These are phyloP conservation scores for Mycosarcoma maydis DNA, from an alignment of 1,284 basidiomycete species.

Conservation along the genomic window DNA sequence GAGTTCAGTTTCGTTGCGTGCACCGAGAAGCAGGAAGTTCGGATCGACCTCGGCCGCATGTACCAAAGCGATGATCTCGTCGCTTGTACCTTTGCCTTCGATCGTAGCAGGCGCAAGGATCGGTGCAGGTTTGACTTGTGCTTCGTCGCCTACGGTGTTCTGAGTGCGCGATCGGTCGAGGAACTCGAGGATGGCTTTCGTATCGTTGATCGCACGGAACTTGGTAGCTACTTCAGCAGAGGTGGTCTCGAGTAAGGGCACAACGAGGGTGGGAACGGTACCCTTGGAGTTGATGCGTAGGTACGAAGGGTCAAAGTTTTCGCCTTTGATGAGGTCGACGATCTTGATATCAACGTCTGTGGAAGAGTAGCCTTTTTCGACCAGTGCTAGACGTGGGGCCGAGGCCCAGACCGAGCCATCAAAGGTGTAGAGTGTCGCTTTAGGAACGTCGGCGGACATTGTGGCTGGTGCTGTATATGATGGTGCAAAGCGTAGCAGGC, in stretches of 20 bases:
- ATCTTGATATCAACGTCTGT: conserved; percentile 58
- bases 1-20: conserved; percentile 66
- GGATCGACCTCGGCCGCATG: conserved; percentile 72
- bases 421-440: conserved; percentile 56
- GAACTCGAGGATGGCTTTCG: conserved; percentile 81
- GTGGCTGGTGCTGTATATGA: too few species aligned
- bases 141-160: conserved; percentile 73
- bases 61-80: conserved; percentile 74
- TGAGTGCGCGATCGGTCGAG: conserved; percentile 67
- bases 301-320: conserved; percentile 75
- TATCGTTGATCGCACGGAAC: conserved; percentile 81
- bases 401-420: conserved; percentile 55
- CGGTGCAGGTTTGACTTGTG: conserved; percentile 79
- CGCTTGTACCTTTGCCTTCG: conserved; percentile 73
- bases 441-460: conserved; percentile 33
- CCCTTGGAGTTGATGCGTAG: conserved; percentile 82
- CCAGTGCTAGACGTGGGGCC: conserved; percentile 40
- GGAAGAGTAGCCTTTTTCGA: conserved; percentile 52
- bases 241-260: conserved; percentile 79
- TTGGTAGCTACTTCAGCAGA: conserved; percentile 78
- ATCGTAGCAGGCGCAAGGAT: conserved; percentile 82
- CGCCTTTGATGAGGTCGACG: conserved; percentile 66
- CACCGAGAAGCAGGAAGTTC: conserved; percentile 69
- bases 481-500: too few species aligned
- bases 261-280: conserved; percentile 84